Percentiles rank a stretch among this genome's conserved stretches.
These are phyloP conservation scores for Fomitopsis schrenkii DNA, from an alignment of 1,284 basidiomycete genomes.

Conservation along the genomic window DNA sequence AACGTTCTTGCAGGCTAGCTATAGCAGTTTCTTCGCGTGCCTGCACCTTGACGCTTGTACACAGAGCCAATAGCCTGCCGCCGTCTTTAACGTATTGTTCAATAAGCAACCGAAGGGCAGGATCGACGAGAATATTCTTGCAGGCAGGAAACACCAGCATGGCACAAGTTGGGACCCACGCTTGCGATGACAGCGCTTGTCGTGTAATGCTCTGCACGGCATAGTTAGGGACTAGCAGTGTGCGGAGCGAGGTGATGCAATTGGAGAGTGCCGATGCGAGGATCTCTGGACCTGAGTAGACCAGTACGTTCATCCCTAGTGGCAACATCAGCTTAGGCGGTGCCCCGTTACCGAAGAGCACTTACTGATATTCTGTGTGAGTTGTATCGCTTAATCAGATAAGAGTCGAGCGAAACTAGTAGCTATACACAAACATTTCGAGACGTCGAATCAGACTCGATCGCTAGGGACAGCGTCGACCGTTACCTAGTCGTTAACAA, in stretches of 20 bases:
- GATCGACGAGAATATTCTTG: conserved; percentile 44
- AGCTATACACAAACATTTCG: too few relatives aligned
- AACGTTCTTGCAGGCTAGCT: conserved; percentile 4
- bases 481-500: too few relatives aligned
- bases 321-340: not conserved
- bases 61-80: conserved; percentile 40
- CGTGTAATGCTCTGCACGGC: conserved; percentile 68
- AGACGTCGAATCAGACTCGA: too few relatives aligned
- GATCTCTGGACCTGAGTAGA: conserved; percentile 75
- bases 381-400: too few relatives aligned
- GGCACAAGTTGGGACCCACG: conserved; percentile 74
- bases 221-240: conserved; percentile 69
- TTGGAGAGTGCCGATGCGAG: conserved; percentile 54
- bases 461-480: too few relatives aligned
- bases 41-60: conserved; percentile 24
- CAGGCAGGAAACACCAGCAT: conserved; percentile 76
- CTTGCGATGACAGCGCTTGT: conserved; percentile 56
- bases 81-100: conserved; percentile 64
- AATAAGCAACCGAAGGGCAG: conserved; percentile 46
- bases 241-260: conserved; percentile 51
- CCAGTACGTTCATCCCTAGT: conserved; percentile 67
- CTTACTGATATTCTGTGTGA: too few relatives aligned
- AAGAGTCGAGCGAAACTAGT: too few relatives aligned
- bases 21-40: not conserved
- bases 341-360: too few relatives aligned